These are phyloP conservation scores for Aureobasidium sp. DNA, from an alignment of 2,329 filamentous ascomycete genomes.

Conservation along the genomic window DNA sequence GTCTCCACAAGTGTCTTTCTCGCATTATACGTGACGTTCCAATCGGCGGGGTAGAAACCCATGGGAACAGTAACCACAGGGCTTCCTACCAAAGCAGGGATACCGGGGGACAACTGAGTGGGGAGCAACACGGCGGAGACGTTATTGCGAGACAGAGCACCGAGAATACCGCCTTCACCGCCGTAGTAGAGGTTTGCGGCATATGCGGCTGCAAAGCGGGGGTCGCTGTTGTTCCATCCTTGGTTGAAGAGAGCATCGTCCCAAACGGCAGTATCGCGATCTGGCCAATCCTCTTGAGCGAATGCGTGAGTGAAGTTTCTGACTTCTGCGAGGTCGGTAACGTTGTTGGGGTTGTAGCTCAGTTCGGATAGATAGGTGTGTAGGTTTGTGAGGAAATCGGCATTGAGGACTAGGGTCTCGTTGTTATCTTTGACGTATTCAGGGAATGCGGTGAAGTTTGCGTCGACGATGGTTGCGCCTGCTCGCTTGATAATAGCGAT, in stretches of 20 bases:
- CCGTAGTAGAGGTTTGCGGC: constrained; percentile 46
- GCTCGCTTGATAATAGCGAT: constrained; percentile 44
- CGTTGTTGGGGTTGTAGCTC: constrained; percentile 47
- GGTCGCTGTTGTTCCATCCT: constrained; percentile 48
- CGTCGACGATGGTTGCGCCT: constrained; percentile 52
- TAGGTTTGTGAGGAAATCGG: constrained; percentile 54
- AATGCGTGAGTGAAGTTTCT: constrained; percentile 47
- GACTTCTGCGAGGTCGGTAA: constrained; percentile 45
- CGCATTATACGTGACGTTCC: constrained; percentile 36
- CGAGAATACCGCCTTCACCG: constrained; percentile 51
- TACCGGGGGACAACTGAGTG: constrained; percentile 37
- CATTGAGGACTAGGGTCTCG: constrained; percentile 41
- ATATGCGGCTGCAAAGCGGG: constrained; percentile 48
- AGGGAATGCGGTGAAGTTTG: constrained; percentile 49
- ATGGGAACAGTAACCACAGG: constrained; percentile 58
- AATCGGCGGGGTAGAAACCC: constrained; percentile 45
- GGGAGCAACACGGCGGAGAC: constrained; percentile 57
- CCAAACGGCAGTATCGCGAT: constrained; percentile 51
- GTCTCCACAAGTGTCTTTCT: constrained; percentile 44
- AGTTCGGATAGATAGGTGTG: constrained; percentile 49
- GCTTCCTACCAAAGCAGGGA: constrained; percentile 49
- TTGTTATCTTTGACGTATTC: constrained; percentile 33
- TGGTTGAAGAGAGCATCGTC: constrained; percentile 41
- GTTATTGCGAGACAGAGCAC: constrained; percentile 47
- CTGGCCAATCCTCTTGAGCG: constrained; percentile 49